Conservation (phyloP, 164 flowering plant species). For the Santalum album region DNA sequence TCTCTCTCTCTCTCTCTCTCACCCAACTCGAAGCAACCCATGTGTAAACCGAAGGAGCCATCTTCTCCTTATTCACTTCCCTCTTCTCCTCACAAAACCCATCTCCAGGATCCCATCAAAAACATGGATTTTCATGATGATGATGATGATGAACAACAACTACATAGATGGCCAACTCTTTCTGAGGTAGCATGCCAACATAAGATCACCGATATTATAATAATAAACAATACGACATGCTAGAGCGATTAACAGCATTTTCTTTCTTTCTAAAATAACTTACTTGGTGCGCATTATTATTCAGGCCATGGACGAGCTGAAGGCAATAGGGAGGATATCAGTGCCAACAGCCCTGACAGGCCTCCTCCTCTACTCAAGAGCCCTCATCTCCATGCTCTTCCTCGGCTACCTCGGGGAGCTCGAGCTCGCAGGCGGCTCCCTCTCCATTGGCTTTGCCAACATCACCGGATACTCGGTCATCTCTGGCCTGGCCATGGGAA, state of each 20-base stretch:
- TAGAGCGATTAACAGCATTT: too few species aligned
- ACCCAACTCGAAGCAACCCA: conserved; percentile 1
- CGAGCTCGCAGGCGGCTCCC: conserved; percentile 87
- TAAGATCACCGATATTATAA: too few species aligned
- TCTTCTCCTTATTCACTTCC: conserved; percentile 39
- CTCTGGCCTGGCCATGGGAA: conserved; percentile 92
- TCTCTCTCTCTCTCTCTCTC: neutral
- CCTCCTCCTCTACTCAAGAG: conserved; percentile 64
- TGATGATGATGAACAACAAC: conserved; percentile 24
- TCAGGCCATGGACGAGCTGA: conserved; percentile 74
- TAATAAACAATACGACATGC: too few species aligned
- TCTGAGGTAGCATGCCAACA: too few species aligned
- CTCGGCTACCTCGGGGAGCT: conserved; percentile 85
- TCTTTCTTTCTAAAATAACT: conserved; percentile 2
- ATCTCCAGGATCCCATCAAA: conserved; percentile 25
- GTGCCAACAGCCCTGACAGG: conserved; percentile 80
- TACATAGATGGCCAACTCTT: conserved; percentile 70
- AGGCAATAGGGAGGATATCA: conserved; percentile 70
- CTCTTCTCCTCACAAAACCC: conserved; percentile 34
- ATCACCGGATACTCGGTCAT: conserved; percentile 94
- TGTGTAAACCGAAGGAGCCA: conserved; percentile 53
- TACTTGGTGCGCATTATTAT: neutral
- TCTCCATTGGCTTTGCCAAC: conserved; percentile 87
- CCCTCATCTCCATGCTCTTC: conserved; percentile 91
- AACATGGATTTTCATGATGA: conserved; percentile 19